Percentiles rank a stretch among this genome's conserved stretches.
These are phyloP conservation scores for Neurospora sp. DNA, from an alignment of 495 filamentous ascomycete genomes.

Conservation along the genomic window DNA sequence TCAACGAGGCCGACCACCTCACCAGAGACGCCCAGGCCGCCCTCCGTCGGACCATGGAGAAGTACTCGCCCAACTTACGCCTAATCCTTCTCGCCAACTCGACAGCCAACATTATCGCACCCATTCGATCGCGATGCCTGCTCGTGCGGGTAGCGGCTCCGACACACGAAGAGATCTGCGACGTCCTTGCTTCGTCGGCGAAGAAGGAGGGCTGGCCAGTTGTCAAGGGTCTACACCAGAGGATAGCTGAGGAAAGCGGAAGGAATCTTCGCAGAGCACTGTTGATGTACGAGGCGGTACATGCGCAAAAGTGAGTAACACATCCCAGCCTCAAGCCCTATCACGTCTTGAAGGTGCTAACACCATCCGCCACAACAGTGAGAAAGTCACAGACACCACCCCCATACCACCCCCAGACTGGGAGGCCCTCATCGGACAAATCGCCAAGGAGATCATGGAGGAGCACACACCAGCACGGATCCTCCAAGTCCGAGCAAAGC, in stretches of 20 bases:
- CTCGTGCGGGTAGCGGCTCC: constrained; percentile 89
- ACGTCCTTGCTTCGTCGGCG: constrained; percentile 63
- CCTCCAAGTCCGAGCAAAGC: constrained; percentile 75
- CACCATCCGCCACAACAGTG: constrained; percentile 39
- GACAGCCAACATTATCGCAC: constrained; percentile 95
- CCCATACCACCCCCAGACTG: constrained; percentile 91
- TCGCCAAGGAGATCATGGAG: constrained; percentile 82
- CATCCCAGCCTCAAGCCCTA: background rate
- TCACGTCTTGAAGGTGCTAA: no score
- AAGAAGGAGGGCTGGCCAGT: constrained; percentile 67
- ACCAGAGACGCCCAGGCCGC: constrained; percentile 93
- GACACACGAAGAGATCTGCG: constrained; percentile 70
- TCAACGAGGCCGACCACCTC: constrained; percentile 97
- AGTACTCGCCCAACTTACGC: constrained; percentile 89
- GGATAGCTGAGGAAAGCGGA: constrained; percentile 85
- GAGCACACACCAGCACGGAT: constrained; percentile 84
- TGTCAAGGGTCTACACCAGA: constrained; percentile 58
- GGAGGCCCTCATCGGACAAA: constrained; percentile 79
- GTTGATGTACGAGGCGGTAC: constrained; percentile 91
- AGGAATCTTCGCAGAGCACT: constrained; percentile 82
- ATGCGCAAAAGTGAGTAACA: constrained; percentile 78
- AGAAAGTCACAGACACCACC: constrained; percentile 80
- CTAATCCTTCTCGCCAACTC: constrained; percentile 88
- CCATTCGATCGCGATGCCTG: constrained; percentile 80
- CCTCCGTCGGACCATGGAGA: constrained; percentile 94